Evolutionary conservation across 2,329 filamentous ascomycete species (phyloP).

Genomic region (Zymoseptoria crescenta): DNA sequence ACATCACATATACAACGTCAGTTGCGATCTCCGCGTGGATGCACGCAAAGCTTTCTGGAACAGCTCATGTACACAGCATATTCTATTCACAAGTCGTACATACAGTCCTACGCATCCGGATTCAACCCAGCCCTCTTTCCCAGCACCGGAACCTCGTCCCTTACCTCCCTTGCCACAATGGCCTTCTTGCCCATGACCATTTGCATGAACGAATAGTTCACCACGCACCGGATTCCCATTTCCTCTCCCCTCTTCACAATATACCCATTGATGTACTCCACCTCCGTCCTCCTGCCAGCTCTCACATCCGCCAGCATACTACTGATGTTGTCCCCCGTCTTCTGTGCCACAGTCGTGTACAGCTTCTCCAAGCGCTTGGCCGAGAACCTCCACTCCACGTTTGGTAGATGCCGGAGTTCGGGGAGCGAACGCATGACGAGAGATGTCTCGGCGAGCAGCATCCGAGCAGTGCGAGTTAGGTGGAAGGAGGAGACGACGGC

Average conservation of each 20-base stretch:
- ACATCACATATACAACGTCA: too few relatives aligned
- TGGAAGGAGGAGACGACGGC: constrained; percentile 60
- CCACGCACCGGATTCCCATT: constrained; percentile 61
- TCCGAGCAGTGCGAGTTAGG: constrained; percentile 58
- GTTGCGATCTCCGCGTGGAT: too few relatives aligned
- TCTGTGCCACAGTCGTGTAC: constrained; percentile 47
- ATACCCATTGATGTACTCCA: constrained; percentile 84
- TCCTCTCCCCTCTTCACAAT: constrained; percentile 66
- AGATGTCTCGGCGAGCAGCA: constrained; percentile 67
- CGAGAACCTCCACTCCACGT: constrained; percentile 52
- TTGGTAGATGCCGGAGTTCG: constrained; percentile 58
- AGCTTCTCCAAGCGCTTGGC: constrained; percentile 55
- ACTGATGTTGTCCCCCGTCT: constrained; percentile 51
- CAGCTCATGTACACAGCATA: neutral
- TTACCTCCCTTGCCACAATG: constrained; percentile 36
- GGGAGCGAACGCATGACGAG: constrained; percentile 65
- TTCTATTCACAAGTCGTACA: neutral
- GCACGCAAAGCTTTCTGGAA: too few relatives aligned
- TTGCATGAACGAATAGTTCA: constrained; percentile 65
- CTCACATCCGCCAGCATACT: constrained; percentile 62
- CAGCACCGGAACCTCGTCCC: constrained; percentile 33
- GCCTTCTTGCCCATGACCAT: constrained; percentile 64
- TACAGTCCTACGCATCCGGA: constrained; percentile 1
- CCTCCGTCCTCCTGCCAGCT: constrained; percentile 57
- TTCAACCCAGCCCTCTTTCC: constrained; percentile 7